phyloP scores from a whole-genome alignment of 116 monocot genomes.

The Posidonia oceanica region DNA sequence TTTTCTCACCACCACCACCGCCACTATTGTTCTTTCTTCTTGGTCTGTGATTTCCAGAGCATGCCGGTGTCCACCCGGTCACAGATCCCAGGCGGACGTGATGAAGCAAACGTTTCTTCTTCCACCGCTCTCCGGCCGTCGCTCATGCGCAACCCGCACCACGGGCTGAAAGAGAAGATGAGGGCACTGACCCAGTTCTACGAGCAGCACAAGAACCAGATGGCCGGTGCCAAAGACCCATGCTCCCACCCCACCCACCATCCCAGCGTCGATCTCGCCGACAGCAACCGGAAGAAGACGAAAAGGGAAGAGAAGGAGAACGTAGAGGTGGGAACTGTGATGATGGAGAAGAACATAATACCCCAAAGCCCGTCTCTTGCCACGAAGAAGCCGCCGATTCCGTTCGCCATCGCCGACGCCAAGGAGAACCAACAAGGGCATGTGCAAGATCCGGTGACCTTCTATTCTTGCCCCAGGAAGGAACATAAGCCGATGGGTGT shows the following conservation, averaged over 20 bases:
- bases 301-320: background rate
- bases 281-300: constrained; percentile 15
- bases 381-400: constrained; percentile 10
- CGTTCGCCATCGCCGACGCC: constrained; percentile 14
- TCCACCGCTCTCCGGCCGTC: background rate
- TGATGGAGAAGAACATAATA: constrained; percentile 31
- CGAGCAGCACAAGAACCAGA: constrained; percentile 72
- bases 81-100: constrained; percentile 31
- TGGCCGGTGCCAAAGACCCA: constrained; percentile 10
- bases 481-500: constrained; percentile 1
- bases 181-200: constrained; percentile 66
- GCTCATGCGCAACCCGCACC: constrained; percentile 49
- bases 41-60: background rate
- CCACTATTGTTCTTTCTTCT: background rate
- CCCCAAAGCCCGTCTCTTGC: background rate
- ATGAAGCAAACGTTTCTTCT: constrained; percentile 3
- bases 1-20: background rate
- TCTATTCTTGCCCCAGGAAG: constrained; percentile 40
- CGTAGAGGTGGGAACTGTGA: background rate
- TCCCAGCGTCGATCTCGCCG: constrained; percentile 37
- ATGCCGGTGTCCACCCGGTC: constrained; percentile 89
- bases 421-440: constrained; percentile 37
- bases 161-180: constrained; percentile 94
- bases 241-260: constrained; percentile 22
- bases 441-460: background rate